Conservation (phyloP, 371 early-diverging fungal species). For the Mucor irregularis region DNA sequence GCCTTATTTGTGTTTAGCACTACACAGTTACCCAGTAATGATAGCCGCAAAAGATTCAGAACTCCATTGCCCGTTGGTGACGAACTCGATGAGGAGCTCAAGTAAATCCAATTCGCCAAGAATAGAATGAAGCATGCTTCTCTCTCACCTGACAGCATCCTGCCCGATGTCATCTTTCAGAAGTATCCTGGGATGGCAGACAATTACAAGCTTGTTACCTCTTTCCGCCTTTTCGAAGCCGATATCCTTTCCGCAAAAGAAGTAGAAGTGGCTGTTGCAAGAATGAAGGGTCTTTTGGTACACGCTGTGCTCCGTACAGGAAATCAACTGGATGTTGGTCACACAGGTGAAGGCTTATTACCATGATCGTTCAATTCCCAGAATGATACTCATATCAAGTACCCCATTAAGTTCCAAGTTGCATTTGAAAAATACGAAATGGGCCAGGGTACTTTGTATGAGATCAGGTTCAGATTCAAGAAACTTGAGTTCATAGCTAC, state of each 20-base stretch:
- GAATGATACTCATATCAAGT: not conserved
- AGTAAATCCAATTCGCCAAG: not conserved
- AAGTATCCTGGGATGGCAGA: not conserved
- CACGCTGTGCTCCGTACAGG: not conserved
- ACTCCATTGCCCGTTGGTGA: not conserved
- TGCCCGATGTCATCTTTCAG: not conserved
- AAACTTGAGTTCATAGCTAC: not conserved
- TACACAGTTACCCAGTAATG: too few species aligned
- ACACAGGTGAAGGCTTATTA: constrained; percentile 1
- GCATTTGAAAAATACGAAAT: not conserved
- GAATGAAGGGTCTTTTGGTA: not conserved
- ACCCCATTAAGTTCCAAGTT: not conserved
- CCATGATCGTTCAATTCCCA: not conserved
- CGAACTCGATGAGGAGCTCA: not conserved
- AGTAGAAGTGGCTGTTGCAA: not conserved
- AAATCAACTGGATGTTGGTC: not conserved
- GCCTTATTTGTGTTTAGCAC: too few species aligned
- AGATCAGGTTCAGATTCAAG: not conserved
- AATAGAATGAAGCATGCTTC: not conserved
- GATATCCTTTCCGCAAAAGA: not conserved
- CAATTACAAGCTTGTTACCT: not conserved
- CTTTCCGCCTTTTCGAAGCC: too few species aligned
- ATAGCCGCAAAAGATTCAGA: not conserved
- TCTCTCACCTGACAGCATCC: not conserved
- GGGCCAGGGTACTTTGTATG: not conserved